Conservation (phyloP, 805 yeast species). For the Myxozyma nipponensis region DNA sequence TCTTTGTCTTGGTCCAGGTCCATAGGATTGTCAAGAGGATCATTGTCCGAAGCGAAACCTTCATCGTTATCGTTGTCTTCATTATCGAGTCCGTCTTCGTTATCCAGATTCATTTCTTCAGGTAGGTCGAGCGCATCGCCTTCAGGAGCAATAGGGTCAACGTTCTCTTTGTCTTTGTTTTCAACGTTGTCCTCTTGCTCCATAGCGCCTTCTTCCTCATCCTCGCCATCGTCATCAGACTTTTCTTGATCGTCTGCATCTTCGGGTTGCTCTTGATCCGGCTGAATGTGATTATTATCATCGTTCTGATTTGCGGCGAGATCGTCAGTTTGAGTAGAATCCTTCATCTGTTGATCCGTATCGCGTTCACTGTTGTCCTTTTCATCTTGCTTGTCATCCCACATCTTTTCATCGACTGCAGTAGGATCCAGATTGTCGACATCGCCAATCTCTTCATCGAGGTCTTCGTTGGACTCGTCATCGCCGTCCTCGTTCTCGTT, state of each 20-base stretch:
- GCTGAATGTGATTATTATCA: constrained; percentile 32
- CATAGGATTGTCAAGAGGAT: constrained; percentile 35
- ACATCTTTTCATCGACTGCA: constrained; percentile 44
- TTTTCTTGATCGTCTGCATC: constrained; percentile 29
- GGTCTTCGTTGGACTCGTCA: constrained; percentile 65
- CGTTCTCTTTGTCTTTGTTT: constrained; percentile 44
- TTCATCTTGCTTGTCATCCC: constrained; percentile 38
- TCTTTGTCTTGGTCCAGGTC: constrained; percentile 35
- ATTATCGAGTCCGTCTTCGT: constrained; percentile 51
- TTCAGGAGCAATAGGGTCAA: constrained; percentile 71
- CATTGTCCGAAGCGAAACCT: constrained; percentile 37
- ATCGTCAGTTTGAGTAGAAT: constrained; percentile 18
- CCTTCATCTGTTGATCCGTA: constrained; percentile 32
- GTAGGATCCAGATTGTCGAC: constrained; percentile 36
- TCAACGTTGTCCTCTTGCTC: constrained; percentile 40
- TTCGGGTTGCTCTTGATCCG: constrained; percentile 27
- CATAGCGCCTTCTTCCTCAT: constrained; percentile 34
- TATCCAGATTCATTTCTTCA: constrained; percentile 85
- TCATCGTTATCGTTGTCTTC: constrained; percentile 45
- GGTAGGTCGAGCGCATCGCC: constrained; percentile 85
- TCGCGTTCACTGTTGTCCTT: constrained; percentile 33
- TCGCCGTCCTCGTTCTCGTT: constrained; percentile 74
- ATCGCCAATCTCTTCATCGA: constrained; percentile 55
- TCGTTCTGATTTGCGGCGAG: constrained; percentile 17
- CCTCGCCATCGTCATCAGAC: constrained; percentile 37